Evolutionary conservation across 2,329 filamentous ascomycete species (phyloP).

Genomic region (Cladosporium sp.): DNA sequence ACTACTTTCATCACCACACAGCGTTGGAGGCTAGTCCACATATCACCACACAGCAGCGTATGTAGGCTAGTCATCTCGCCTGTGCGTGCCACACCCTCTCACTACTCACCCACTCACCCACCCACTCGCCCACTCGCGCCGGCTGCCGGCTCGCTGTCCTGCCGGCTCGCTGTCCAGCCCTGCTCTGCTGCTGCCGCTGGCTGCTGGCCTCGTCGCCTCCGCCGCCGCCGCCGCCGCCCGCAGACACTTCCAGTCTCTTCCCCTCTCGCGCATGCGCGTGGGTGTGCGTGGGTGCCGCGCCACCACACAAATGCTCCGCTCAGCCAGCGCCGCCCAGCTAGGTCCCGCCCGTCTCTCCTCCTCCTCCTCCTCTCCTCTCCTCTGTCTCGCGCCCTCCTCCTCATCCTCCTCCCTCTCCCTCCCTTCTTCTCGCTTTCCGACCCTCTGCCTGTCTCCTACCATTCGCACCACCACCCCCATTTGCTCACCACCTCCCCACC

Average conservation of each 20-base stretch:
- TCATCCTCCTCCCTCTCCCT: slow-evolving; percentile 7
- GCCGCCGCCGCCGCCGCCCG: neutral
- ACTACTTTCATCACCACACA: neutral
- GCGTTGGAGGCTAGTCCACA: too few relatives aligned
- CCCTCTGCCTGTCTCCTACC: slow-evolving; percentile 21
- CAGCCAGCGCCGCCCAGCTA: slow-evolving; percentile 22
- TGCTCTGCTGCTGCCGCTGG: neutral
- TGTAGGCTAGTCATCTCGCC: neutral
- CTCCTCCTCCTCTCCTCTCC: slow-evolving; percentile 18
- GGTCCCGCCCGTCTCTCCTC: slow-evolving; percentile 7
- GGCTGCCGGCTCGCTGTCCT: neutral
- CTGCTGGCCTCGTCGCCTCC: neutral
- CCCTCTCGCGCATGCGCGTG: slow-evolving; percentile 4
- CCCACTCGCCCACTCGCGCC: neutral
- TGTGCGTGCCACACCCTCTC: neutral
- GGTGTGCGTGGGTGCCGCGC: slow-evolving; percentile 3
- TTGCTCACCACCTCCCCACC: neutral
- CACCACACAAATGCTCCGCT: slow-evolving; percentile 7
- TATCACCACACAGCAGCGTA: too few relatives aligned
- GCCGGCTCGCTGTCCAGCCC: neutral
- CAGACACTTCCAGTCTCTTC: neutral
- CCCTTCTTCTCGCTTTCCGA: slow-evolving; percentile 9
- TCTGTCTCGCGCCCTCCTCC: neutral
- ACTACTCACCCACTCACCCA: neutral
- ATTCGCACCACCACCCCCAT: slow-evolving; percentile 5